Percentiles rank a stretch among this genome's conserved stretches.
Conservation (phyloP, 441 rosid species). For the Euphorbia schlechtendalii region DNA sequence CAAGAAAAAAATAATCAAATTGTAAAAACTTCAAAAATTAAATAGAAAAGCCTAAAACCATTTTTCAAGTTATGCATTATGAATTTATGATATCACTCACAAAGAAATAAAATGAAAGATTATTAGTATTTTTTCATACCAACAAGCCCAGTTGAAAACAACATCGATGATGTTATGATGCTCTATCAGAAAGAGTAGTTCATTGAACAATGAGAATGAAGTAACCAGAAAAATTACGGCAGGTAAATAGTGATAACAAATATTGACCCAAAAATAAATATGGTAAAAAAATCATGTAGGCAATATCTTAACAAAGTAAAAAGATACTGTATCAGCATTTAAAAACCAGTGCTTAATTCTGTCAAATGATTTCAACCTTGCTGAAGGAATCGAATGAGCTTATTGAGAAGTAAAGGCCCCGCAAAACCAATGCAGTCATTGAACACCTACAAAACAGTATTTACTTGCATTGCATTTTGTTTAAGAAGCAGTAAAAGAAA, state of each 20-base stretch:
- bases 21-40: background rate
- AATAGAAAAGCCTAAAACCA: background rate
- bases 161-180: background rate
- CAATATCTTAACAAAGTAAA: background rate
- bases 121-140: background rate
- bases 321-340: background rate
- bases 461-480: background rate
- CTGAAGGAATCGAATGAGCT: conserved; percentile 76
- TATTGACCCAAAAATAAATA: background rate
- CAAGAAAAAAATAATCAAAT: background rate
- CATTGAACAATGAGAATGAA: background rate
- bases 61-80: background rate
- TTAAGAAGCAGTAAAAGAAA: background rate
- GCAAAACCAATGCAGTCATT: conserved; percentile 83
- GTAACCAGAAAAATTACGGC: too few species aligned
- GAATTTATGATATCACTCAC: background rate
- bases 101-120: conserved; percentile 3
- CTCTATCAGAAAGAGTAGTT: background rate
- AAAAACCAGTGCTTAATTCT: conserved; percentile 11
- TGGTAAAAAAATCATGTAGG: background rate
- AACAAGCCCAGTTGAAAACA: background rate
- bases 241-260: background rate
- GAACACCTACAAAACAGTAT: conserved; percentile 46
- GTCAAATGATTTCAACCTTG: conserved; percentile 42
- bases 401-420: conserved; percentile 84